These are phyloP conservation scores for Sphaerosporella brunnea DNA, from an alignment of 495 filamentous ascomycete species.

Conservation along the genomic window DNA sequence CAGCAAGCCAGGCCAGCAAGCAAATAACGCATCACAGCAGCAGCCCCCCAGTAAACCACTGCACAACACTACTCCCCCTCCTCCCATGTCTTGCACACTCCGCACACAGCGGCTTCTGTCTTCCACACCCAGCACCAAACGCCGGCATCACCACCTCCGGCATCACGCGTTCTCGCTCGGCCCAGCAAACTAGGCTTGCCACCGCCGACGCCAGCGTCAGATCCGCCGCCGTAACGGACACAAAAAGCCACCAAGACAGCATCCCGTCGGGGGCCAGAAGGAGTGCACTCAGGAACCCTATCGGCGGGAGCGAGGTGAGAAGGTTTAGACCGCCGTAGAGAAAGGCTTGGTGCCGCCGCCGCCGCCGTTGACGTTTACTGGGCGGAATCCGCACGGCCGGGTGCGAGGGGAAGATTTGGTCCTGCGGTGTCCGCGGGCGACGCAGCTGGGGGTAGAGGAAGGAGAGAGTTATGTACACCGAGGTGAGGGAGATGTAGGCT, in stretches of 20 bases:
- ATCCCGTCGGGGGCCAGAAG: not conserved
- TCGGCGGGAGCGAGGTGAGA: not conserved
- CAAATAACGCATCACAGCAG: too few species aligned
- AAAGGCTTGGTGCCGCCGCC: not conserved
- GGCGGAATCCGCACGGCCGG: too few species aligned
- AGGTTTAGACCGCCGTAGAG: not conserved
- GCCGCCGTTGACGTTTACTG: not conserved
- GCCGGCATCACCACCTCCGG: too few species aligned
- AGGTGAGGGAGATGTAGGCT: not conserved
- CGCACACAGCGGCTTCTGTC: not conserved
- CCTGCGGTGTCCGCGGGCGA: too few species aligned
- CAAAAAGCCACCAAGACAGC: not conserved
- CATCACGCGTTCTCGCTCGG: too few species aligned
- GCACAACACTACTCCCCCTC: not conserved
- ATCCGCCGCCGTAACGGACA: not conserved
- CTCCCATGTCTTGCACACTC: not conserved
- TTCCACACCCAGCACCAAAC: too few species aligned
- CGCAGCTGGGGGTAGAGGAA: not conserved
- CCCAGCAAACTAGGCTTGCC: not conserved
- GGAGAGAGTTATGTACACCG: constrained; percentile 1
- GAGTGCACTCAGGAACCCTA: not conserved
- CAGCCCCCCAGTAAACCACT: too few species aligned
- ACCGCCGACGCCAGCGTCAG: not conserved
- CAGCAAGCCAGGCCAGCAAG: too few species aligned
- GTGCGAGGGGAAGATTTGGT: too few species aligned